Base-by-base conservation (phyloP, 441 rosid species). In the Erodium moschatum region DNA sequence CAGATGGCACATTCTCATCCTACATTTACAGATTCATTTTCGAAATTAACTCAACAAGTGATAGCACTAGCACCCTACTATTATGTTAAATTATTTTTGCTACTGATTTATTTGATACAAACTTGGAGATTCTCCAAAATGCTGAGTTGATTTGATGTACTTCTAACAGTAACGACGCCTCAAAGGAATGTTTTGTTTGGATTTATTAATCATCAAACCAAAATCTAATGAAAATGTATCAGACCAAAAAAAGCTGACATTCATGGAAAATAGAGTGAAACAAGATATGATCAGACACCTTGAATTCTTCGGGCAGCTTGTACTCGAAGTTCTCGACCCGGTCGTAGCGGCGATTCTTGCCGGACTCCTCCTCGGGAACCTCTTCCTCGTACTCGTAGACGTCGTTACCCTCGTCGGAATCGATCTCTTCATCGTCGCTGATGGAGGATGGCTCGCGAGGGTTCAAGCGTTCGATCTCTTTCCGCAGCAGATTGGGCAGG, bases 321-420 rank as follows among this genome's bases (percentile, higher is more conserved):
- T 77, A 93, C 65, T 88, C 92, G 61, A 83, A 86, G 71, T 91
- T 93, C 38, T 84, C 85, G 3, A 87, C 89, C 1, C 75, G 77
- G 77, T 89, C 98, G 29, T 78, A 93, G 1, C 98, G 88, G 66
- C 85, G 90, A 74, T 94, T 94, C 81, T 81, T 94, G 70, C 73
- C 72, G 4, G 92, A 84, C 73, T 91, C 97, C 79, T 94, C 98
- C 67, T 85, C 86, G 2, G 97, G 73, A 19, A 83, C 75, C 69
- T 73, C 87, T 73, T 90, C 98, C 64, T 90, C 98, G 67, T 90
- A 92, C 83, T 92, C 97, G 58, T 92, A 92, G 42, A 90, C 50
- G 66, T 86, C 96, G 73, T 74, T 66, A 0, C 15, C 83, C 19
- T 76, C 85, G 48, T 84, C 87, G 31, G 87, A 85, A 18, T 61